Base-by-base conservation (phyloP, 805 yeast species). In the Starmerella apis region DNA sequence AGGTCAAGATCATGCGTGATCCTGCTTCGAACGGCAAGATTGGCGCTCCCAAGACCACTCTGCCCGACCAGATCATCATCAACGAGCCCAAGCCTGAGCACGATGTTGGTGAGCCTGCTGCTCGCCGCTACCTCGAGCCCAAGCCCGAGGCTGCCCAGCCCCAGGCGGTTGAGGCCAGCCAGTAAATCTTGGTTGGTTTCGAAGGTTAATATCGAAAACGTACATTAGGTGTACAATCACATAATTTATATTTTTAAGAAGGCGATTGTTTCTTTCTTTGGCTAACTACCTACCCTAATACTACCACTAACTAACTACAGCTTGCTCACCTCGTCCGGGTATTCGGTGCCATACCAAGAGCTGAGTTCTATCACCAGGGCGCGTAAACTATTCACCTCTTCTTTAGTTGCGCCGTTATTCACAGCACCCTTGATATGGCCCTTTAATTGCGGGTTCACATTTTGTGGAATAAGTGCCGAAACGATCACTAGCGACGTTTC, bases 1-100 rank as follows among this genome's bases (percentile, higher is more conserved):
- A 86, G 83, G 97, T 92, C 70, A 92, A 92, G 83, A 92, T 92
- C 72, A 92, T 92, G 98, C 86, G 86, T 73, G 97, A 90, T 81
- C 96, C 97, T 75, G 86, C 69, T 51, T 50, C 58, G 51, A 65
- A 58, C 61, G 63, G 66, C 60, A 63, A 60, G 65, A 54, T 62
- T 39, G 69, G 69, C 51, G 52, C 62, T 46, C 69, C 69, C 61
- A 64, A 62, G 62, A 63, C 68, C 43, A 78, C 95, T 54, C 79
- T 88, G 71, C 96, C 96, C 71, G 96, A 88, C 75, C 86, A 82
- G 73, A 96, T 88, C 72, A 78, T 79, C 73, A 83, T 88, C 68
- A 71, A 78, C 65, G 95, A 86, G 72, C 95, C 95, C 74, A 88
- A 88, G 83, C 96, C 87, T 68, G 96, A 88, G 69, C 60, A 61